phyloP scores from a whole-genome alignment of 2,329 filamentous ascomycete genomes.

The Elsinoe perseae region DNA sequence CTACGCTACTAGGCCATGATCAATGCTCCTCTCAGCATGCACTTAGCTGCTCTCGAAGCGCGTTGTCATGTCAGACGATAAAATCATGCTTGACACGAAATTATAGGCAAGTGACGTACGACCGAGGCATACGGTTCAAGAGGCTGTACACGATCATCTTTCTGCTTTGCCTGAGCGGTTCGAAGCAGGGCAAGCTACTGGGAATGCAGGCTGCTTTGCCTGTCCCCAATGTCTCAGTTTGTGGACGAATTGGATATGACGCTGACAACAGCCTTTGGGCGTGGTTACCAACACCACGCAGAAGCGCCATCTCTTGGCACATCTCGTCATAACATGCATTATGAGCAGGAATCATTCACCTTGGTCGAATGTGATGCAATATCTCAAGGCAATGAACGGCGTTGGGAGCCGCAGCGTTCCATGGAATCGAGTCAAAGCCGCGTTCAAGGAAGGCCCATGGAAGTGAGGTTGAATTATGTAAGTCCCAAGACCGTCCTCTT shows the following conservation, averaged over 20 bases:
- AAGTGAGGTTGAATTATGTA: background rate
- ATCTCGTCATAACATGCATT: background rate
- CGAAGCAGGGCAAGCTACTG: background rate
- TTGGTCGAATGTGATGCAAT: too few species aligned
- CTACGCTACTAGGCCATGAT: background rate
- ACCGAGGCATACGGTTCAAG: background rate
- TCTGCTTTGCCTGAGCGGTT: background rate
- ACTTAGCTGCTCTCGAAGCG: background rate
- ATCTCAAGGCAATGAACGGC: too few species aligned
- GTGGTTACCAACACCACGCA: background rate
- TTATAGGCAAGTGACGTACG: background rate
- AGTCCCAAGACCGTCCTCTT: background rate
- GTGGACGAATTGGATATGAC: background rate
- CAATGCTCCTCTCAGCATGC: background rate
- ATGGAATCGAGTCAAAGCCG: too few species aligned
- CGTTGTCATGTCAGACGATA: too few species aligned
- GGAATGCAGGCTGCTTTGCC: background rate
- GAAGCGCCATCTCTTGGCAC: background rate
- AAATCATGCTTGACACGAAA: background rate
- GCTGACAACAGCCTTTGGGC: background rate
- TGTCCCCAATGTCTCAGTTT: background rate
- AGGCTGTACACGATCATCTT: background rate
- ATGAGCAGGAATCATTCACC: too few species aligned
- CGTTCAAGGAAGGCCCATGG: too few species aligned
- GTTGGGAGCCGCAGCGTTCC: too few species aligned